Evolutionary conservation across 306 rosid genomes (phyloP).

Genomic region (Vigna angularis): DNA sequence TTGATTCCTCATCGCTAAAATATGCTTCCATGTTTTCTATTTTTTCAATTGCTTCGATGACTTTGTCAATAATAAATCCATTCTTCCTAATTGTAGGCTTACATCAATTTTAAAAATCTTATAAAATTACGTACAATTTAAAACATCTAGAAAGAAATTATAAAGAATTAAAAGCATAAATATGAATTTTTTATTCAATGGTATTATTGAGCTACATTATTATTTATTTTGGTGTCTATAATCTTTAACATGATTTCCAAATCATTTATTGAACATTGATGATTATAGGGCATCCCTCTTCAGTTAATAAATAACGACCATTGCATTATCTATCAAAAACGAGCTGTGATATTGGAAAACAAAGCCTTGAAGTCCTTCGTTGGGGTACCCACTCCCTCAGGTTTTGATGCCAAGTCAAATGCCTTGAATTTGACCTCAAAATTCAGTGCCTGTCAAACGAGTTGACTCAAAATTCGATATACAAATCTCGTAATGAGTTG

Average conservation of each 20-base stretch:
- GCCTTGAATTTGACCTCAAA: slow-evolving; percentile 81
- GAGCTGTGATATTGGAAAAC: slow-evolving; percentile 71
- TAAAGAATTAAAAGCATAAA: neutral
- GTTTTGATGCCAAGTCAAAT: slow-evolving; percentile 86
- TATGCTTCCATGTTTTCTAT: too few species aligned
- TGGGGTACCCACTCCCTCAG: slow-evolving; percentile 79
- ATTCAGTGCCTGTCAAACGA: slow-evolving; percentile 67
- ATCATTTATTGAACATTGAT: neutral
- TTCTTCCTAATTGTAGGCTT: too few species aligned
- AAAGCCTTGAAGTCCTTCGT: slow-evolving; percentile 91
- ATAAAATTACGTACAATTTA: neutral
- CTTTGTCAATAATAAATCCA: too few species aligned
- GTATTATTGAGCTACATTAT: neutral
- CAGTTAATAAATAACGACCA: neutral
- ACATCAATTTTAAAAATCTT: neutral
- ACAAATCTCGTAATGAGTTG: slow-evolving; percentile 14
- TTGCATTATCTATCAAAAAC: slow-evolving; percentile 52
- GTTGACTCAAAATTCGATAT: neutral
- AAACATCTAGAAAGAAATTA: neutral
- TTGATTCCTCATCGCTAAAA: too few species aligned
- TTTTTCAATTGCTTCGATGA: too few species aligned
- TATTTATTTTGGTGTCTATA: neutral
- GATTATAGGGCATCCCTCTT: neutral
- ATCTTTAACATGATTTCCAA: neutral
- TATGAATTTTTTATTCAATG: neutral